phyloP scores from a whole-genome alignment of 1,284 basidiomycete species.

The Termitomyces sp. region DNA sequence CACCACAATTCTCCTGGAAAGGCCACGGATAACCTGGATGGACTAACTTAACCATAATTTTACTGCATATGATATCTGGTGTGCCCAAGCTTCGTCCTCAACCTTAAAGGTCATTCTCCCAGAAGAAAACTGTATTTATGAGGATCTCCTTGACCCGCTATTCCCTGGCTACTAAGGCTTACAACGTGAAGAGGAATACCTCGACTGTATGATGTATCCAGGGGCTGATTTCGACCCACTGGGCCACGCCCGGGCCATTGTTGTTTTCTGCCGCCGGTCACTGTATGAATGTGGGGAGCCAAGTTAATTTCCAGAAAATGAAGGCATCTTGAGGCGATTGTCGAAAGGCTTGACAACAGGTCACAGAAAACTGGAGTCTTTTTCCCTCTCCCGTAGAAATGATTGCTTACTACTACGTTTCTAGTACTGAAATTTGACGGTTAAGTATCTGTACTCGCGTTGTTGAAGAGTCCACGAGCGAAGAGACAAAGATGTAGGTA shows the following conservation, averaged over 20 bases:
- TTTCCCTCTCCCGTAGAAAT: too few relatives aligned
- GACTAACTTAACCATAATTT: neutral
- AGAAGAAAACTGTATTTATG: neutral
- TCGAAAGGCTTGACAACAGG: too few relatives aligned
- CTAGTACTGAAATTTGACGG: constrained; percentile 10
- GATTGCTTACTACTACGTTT: neutral
- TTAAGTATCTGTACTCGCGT: constrained; percentile 17
- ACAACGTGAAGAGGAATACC: too few relatives aligned
- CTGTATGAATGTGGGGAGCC: too few relatives aligned
- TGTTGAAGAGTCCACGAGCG: constrained; percentile 6
- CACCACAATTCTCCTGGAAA: neutral
- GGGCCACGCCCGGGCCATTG: too few relatives aligned
- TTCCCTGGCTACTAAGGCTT: too few relatives aligned
- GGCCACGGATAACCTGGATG: neutral
- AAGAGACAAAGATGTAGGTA: constrained; percentile 12
- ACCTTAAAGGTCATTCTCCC: neutral
- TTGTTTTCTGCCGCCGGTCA: too few relatives aligned
- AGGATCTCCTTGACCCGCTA: neutral
- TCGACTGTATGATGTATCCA: too few relatives aligned
- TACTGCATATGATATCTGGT: neutral
- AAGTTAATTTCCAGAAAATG: too few relatives aligned
- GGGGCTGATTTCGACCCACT: neutral
- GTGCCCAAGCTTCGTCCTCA: neutral
- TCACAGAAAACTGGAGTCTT: too few relatives aligned
- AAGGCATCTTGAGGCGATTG: too few relatives aligned